phyloP scores from a whole-genome alignment of 257 asterid genomes.

The Ophiorrhiza pumila region DNA sequence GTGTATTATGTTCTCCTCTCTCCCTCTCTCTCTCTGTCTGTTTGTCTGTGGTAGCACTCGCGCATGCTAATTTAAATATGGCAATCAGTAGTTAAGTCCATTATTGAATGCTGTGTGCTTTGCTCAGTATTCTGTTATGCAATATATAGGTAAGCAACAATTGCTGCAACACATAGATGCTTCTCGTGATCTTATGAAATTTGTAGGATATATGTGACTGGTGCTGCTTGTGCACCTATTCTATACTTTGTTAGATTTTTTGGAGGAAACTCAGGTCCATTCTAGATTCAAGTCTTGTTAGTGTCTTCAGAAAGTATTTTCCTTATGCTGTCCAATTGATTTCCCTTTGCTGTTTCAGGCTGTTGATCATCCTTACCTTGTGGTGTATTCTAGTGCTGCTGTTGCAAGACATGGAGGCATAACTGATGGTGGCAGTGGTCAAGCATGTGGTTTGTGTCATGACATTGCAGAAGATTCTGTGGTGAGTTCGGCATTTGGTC shows the following conservation, averaged over 20 bases:
- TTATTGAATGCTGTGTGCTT: not conserved
- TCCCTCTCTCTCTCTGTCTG: not conserved
- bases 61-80: not conserved
- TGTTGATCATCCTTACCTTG: constrained; percentile 97
- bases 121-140: not conserved
- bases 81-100: not conserved
- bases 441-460: constrained; percentile 59
- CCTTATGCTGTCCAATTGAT: constrained; percentile 5
- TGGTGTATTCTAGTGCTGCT: constrained; percentile 69
- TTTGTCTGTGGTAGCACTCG: not conserved
- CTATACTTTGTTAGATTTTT: not conserved
- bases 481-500: constrained; percentile 41
- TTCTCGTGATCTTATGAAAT: not conserved
- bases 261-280: not conserved
- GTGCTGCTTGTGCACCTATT: not conserved
- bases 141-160: not conserved
- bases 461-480: constrained; percentile 75
- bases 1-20: not conserved
- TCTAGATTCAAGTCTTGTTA: not conserved
- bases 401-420: constrained; percentile 49
- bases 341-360: constrained; percentile 50
- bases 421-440: constrained; percentile 40
- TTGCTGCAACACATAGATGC: not conserved
- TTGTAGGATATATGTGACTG: not conserved
- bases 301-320: not conserved